A percentile compares a stretch with the other conserved stretches of the same genome.
phyloP scores from a whole-genome alignment of 768 basidiomycete species.

The Calocera viscosa region DNA sequence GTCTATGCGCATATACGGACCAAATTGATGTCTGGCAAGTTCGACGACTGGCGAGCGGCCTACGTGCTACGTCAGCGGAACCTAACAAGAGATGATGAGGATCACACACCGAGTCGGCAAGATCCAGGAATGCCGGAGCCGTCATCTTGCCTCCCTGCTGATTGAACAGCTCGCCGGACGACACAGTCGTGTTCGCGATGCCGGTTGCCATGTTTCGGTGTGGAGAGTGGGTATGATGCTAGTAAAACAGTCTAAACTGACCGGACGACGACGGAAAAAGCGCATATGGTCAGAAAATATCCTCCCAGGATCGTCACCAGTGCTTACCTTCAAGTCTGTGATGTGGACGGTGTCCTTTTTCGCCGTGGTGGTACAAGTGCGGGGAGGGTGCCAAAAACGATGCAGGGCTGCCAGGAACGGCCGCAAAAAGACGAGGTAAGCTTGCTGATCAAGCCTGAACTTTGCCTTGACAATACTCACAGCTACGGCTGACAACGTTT shows the following conservation, averaged over 20 bases:
- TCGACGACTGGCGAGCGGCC: constrained; percentile 75
- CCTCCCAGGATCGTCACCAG: not conserved
- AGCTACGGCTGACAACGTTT: not conserved
- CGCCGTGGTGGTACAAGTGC: constrained; percentile 1
- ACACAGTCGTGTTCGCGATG: not conserved
- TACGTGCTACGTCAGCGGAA: constrained; percentile 23
- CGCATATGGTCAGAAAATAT: not conserved
- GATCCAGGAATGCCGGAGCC: constrained; percentile 78
- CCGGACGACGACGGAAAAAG: not conserved
- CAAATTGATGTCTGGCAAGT: constrained; percentile 75
- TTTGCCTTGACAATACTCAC: not conserved
- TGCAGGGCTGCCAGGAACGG: not conserved
- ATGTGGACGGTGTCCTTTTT: not conserved
- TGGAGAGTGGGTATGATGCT: not conserved
- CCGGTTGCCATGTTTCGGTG: not conserved
- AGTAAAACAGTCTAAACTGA: constrained; percentile 1
- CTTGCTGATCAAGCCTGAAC: not conserved
- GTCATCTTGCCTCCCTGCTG: not conserved
- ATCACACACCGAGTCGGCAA: constrained; percentile 74
- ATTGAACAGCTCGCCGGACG: not conserved
- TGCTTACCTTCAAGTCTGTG: constrained; percentile 1
- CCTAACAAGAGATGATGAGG: constrained; percentile 12
- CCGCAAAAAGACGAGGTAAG: not conserved
- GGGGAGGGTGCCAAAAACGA: not conserved
- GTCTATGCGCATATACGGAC: constrained; percentile 36